A percentile compares a stretch with the other conserved stretches of the same genome.
phyloP scores from a whole-genome alignment of 106 monocot species.

The Agapanthus africanus region DNA sequence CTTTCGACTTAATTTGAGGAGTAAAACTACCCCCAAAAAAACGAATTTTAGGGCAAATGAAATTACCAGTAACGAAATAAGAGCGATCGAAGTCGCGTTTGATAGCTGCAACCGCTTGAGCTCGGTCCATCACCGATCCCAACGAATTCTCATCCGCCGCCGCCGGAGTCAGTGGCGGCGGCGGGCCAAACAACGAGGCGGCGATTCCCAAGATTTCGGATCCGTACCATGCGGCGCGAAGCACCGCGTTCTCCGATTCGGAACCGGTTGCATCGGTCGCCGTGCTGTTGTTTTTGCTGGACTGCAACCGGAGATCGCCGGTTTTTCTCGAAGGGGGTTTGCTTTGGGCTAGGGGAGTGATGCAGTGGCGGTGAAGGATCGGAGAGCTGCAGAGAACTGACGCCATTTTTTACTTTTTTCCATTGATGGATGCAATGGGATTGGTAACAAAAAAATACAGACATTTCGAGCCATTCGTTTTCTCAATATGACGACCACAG shows the following conservation, averaged over 20 bases:
- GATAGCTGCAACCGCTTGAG: background rate
- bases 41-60: too few species aligned
- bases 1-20: too few species aligned
- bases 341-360: background rate
- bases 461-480: too few species aligned
- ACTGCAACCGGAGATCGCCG: background rate
- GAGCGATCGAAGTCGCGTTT: conserved; percentile 9
- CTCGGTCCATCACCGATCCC: background rate
- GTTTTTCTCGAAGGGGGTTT: background rate
- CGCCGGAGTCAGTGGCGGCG: background rate
- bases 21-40: too few species aligned
- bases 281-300: background rate
- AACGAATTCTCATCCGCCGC: background rate
- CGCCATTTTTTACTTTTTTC: background rate
- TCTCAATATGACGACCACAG: too few species aligned
- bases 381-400: background rate
- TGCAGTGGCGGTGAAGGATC: background rate
- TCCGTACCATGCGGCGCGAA: conserved; percentile 8
- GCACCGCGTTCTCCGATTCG: conserved; percentile 7
- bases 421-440: too few species aligned
- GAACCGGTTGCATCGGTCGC: background rate
- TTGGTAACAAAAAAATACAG: too few species aligned
- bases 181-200: background rate
- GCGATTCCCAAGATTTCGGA: conserved; percentile 10
- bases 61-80: conserved; percentile 17